These are phyloP conservation scores for Pholiota conissans DNA, from an alignment of 768 basidiomycete genomes.

Conservation along the genomic window DNA sequence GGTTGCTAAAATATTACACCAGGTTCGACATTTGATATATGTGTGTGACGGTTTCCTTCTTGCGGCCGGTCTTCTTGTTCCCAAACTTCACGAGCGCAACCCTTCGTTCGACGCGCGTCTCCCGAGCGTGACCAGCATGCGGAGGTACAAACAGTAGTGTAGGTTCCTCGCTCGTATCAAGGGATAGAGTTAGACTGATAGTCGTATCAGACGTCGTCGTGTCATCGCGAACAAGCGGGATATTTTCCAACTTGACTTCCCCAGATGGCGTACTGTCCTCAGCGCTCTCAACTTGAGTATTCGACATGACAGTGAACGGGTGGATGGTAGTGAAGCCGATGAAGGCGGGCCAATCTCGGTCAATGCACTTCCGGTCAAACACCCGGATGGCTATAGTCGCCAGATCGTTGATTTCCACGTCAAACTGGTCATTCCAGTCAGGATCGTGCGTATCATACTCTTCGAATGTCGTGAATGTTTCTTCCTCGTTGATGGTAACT, in stretches of 20 bases:
- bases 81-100: slow-evolving; percentile 17
- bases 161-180: slow-evolving; percentile 8
- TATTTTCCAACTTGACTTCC: slow-evolving; percentile 1
- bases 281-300: not conserved
- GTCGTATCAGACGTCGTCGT: slow-evolving; percentile 12
- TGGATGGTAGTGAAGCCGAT: slow-evolving; percentile 23
- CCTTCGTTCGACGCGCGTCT: slow-evolving; percentile 8
- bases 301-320: slow-evolving; percentile 17
- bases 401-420: slow-evolving; percentile 17
- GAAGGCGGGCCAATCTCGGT: slow-evolving; percentile 18
- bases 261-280: not conserved
- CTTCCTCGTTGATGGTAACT: slow-evolving; percentile 21
- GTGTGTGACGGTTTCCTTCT: slow-evolving; percentile 16
- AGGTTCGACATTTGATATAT: slow-evolving; percentile 15
- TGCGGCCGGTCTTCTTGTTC: slow-evolving; percentile 15
- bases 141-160: slow-evolving; percentile 8
- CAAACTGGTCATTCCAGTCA: slow-evolving; percentile 23
- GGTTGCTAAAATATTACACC: not conserved
- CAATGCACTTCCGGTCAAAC: slow-evolving; percentile 24
- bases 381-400: slow-evolving; percentile 22
- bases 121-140: not conserved
- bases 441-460: slow-evolving; percentile 12
- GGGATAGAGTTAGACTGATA: slow-evolving; percentile 15
- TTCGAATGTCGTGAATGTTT: slow-evolving; percentile 22
- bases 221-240: slow-evolving; percentile 17